Percentiles rank a stretch among this genome's conserved stretches.
phyloP scores from a whole-genome alignment of 768 basidiomycete genomes.

The Cystobasidium tubakii region DNA sequence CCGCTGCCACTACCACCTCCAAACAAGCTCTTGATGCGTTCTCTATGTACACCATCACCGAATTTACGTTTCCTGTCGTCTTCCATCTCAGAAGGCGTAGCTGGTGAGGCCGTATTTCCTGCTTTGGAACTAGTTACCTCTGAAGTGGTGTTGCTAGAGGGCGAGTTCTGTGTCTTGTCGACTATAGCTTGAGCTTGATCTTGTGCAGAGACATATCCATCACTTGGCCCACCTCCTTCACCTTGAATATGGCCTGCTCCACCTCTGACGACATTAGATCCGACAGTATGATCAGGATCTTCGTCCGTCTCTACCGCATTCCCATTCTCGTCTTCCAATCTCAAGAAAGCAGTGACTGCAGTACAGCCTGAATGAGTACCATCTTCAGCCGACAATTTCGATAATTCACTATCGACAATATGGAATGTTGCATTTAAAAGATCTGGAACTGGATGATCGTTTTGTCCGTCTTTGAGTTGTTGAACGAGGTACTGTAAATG shows the following conservation, averaged over 20 bases:
- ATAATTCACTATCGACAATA: constrained; percentile 75
- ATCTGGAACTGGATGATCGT: constrained; percentile 68
- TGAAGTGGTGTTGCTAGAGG: too few species aligned
- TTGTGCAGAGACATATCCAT: not conserved
- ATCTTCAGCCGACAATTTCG: constrained; percentile 74
- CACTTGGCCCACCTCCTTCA: not conserved
- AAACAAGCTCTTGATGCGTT: constrained; percentile 26
- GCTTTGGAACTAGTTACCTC: too few species aligned
- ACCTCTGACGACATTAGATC: constrained; percentile 13
- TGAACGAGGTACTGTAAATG: constrained; percentile 59
- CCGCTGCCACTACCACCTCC: not conserved
- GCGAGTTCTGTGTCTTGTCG: not conserved
- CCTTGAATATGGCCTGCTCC: not conserved
- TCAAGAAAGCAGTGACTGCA: constrained; percentile 88
- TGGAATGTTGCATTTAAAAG: constrained; percentile 91
- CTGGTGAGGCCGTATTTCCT: not conserved
- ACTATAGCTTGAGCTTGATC: constrained; percentile 1
- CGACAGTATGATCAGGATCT: constrained; percentile 15
- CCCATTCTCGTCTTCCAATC: constrained; percentile 58
- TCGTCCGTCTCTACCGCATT: constrained; percentile 20
- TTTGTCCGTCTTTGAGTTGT: constrained; percentile 56
- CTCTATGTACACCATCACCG: constrained; percentile 35
- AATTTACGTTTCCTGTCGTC: constrained; percentile 30
- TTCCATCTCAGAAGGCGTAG: not conserved
- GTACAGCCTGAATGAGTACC: constrained; percentile 89